Evolutionary conservation across 768 basidiomycete genomes (phyloP).

Genomic region (Lentinula sp.): DNA sequence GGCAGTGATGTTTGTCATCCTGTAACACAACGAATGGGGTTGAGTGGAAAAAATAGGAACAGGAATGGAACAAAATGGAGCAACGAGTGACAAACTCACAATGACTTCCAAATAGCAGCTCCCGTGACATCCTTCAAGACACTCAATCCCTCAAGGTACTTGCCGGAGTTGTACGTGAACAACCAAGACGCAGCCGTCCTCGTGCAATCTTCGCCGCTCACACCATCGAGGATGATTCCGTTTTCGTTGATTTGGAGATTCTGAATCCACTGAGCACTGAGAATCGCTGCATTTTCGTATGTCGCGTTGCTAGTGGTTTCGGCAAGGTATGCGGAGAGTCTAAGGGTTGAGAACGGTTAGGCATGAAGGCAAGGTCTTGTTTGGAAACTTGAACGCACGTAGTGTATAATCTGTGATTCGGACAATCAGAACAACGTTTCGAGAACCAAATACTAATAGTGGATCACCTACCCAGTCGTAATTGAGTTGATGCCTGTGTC

Average conservation of each 20-base stretch:
- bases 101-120: conserved; percentile 30
- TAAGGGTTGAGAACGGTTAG: conserved; percentile 11
- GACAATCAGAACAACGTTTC: background rate
- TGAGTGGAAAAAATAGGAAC: conserved; percentile 10
- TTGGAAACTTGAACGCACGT: conserved; percentile 23
- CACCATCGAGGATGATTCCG: conserved; percentile 40
- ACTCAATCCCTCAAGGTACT: conserved; percentile 45
- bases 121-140: conserved; percentile 36
- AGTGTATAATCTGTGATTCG: conserved; percentile 26
- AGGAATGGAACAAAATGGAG: background rate
- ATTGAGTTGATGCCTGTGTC: conserved; percentile 43
- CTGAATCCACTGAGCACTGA: conserved; percentile 43
- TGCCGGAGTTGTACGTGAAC: conserved; percentile 52
- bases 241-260: conserved; percentile 35
- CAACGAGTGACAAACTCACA: conserved; percentile 22
- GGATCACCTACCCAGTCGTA: conserved; percentile 37
- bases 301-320: conserved; percentile 36
- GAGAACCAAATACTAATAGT: background rate
- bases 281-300: conserved; percentile 40
- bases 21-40: conserved; percentile 8
- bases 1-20: conserved; percentile 29
- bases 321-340: conserved; percentile 44
- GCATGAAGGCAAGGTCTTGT: background rate
- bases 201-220: conserved; percentile 40
- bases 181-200: conserved; percentile 38